A percentile compares a stretch with the other conserved stretches of the same genome.
phyloP scores from a whole-genome alignment of 352 stramenopile species.

The Phytophthora ramorum region DNA sequence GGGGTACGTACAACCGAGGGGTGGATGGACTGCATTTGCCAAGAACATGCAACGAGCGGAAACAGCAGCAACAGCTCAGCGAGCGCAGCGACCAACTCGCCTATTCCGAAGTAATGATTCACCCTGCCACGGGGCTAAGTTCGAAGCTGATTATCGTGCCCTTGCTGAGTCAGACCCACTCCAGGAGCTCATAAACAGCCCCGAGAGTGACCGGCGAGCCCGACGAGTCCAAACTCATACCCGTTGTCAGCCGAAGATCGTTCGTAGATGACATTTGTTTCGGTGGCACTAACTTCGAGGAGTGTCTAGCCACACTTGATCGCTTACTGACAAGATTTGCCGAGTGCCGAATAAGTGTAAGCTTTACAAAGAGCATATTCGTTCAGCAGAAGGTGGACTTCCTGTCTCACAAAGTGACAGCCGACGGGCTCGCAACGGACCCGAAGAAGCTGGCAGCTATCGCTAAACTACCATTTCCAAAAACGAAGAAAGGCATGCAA shows the following conservation, averaged over 20 bases:
- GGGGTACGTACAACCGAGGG: not conserved
- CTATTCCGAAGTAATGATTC: not conserved
- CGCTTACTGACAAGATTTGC: not conserved
- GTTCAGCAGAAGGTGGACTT: not conserved
- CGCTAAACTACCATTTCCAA: not conserved
- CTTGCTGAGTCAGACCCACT: not conserved
- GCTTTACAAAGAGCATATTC: slow-evolving; percentile 5
- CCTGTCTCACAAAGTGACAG: not conserved
- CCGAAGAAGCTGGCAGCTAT: not conserved
- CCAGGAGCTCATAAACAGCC: not conserved
- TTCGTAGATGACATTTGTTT: slow-evolving; percentile 12
- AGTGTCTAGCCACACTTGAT: no score
- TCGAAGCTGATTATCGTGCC: not conserved
- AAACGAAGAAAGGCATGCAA: no score
- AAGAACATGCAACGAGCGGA: not conserved
- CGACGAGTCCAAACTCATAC: not conserved
- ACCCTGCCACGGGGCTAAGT: not conserved
- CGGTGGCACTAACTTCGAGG: not conserved
- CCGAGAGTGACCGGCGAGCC: not conserved
- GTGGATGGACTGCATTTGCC: not conserved
- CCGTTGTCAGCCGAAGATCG: not conserved
- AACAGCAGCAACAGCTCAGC: not conserved
- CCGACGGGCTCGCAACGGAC: not conserved
- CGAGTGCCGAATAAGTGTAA: slow-evolving; percentile 3
- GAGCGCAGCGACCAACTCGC: not conserved